phyloP scores from a whole-genome alignment of 192 early-diverging fungal genomes.

The Endogone sp. region DNA sequence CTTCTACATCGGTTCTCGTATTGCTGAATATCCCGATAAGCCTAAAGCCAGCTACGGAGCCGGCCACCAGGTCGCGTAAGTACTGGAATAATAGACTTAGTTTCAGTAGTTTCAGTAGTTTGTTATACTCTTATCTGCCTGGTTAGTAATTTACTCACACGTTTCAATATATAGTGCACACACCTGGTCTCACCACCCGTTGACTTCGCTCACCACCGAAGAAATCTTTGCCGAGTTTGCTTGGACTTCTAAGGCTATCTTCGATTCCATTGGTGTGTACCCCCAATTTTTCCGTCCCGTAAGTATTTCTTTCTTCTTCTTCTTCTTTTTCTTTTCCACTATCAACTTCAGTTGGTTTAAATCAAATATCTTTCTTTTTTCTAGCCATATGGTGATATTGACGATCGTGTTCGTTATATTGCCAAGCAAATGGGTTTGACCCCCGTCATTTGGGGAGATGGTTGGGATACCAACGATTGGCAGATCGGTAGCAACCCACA shows the following conservation, averaged over 20 bases:
- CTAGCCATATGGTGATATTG: constrained; percentile 45
- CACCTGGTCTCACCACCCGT: constrained; percentile 55
- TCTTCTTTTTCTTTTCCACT: background rate
- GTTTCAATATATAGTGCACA: constrained; percentile 27
- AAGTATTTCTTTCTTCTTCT: background rate
- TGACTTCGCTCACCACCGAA: constrained; percentile 58
- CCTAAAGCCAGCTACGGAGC: background rate
- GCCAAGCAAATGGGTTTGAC: constrained; percentile 37
- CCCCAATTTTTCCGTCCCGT: constrained; percentile 31
- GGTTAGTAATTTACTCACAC: too few relatives aligned
- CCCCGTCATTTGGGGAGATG: constrained; percentile 42
- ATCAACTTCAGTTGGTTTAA: too few relatives aligned
- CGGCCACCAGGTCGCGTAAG: background rate
- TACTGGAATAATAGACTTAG: too few relatives aligned
- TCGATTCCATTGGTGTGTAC: constrained; percentile 31
- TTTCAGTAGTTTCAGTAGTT: too few relatives aligned
- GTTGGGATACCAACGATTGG: constrained; percentile 46
- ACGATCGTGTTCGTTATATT: constrained; percentile 51
- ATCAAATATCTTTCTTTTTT: background rate
- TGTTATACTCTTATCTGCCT: too few relatives aligned
- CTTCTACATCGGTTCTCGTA: constrained; percentile 39
- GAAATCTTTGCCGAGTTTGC: constrained; percentile 65
- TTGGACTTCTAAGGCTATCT: constrained; percentile 61
- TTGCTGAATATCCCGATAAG: constrained; percentile 28
- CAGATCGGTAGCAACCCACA: constrained; percentile 11